Evolutionary conservation across 164 flowering plant species (phyloP).

Genomic region (Annona squamosa): DNA sequence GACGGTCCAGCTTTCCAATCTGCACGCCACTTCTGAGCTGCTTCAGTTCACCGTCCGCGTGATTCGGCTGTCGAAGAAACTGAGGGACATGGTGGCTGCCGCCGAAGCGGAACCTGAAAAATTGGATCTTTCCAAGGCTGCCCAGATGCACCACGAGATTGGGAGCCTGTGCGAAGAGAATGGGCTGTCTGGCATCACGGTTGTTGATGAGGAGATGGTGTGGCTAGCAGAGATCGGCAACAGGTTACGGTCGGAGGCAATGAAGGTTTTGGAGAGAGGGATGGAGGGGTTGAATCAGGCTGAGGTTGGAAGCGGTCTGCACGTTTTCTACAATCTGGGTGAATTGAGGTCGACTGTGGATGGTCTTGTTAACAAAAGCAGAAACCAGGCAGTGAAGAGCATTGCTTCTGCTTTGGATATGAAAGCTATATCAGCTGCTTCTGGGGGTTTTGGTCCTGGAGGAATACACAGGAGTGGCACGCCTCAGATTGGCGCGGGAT

Average conservation of each 20-base stretch:
- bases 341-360: constrained; percentile 74
- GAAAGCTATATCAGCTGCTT: constrained; percentile 61
- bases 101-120: constrained; percentile 33
- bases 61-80: constrained; percentile 55
- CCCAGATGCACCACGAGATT: constrained; percentile 76
- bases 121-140: constrained; percentile 78
- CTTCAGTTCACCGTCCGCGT: constrained; percentile 58
- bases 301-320: constrained; percentile 91
- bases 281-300: constrained; percentile 91
- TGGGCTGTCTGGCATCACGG: constrained; percentile 53
- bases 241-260: constrained; percentile 54
- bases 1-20: constrained; percentile 58
- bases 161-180: constrained; percentile 46
- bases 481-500: constrained; percentile 90
- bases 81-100: constrained; percentile 42
- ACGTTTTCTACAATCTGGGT: constrained; percentile 88
- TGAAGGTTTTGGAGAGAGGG: constrained; percentile 79
- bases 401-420: constrained; percentile 71
- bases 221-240: constrained; percentile 62
- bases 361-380: constrained; percentile 63
- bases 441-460: constrained; percentile 57
- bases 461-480: constrained; percentile 83
- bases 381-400: constrained; percentile 61
- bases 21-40: constrained; percentile 48
- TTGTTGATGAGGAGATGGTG: constrained; percentile 53